Conservation (phyloP, 805 yeast genomes). For the Saccharomycopsis olivae region DNA sequence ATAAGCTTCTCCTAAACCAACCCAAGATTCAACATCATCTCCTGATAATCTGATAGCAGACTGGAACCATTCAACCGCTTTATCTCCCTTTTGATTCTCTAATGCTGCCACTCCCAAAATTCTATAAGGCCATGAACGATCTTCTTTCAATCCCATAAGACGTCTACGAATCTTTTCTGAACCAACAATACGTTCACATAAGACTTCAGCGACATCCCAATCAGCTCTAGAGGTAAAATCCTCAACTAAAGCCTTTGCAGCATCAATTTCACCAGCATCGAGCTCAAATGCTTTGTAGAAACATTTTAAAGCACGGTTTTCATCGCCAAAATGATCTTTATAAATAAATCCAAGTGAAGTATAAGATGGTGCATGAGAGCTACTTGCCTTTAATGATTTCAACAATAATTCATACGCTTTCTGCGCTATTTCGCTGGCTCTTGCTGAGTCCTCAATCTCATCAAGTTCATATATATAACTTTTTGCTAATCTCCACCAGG, state of each 20-base stretch:
- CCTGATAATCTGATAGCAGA: conserved; percentile 58
- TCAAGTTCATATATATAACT: conserved; percentile 35
- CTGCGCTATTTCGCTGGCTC: conserved; percentile 25
- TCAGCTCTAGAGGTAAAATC: conserved; percentile 58
- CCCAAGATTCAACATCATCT: conserved; percentile 73
- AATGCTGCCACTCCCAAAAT: conserved; percentile 72
- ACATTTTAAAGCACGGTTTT: conserved; percentile 68
- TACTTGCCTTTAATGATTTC: conserved; percentile 50
- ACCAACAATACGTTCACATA: conserved; percentile 55
- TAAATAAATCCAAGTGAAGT: conserved; percentile 76
- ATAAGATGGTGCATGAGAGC: conserved; percentile 67
- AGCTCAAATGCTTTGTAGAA: conserved; percentile 84
- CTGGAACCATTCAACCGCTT: conserved; percentile 86
- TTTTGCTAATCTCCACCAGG: conserved; percentile 67
- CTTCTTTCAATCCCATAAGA: conserved; percentile 27
- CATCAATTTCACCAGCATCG: conserved; percentile 60
- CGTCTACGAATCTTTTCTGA: conserved; percentile 49
- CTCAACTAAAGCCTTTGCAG: conserved; percentile 64
- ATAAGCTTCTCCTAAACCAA: conserved; percentile 96
- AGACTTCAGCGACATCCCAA: conserved; percentile 76
- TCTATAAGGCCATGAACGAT: conserved; percentile 76
- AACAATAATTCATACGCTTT: conserved; percentile 49
- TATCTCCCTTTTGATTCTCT: conserved; percentile 58
- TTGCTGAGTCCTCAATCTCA: conserved; percentile 19
- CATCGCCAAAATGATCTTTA: conserved; percentile 44